Percentiles rank a stretch among this genome's conserved stretches.
These are phyloP conservation scores for Vitellaria paradoxa DNA, from an alignment of 179 eudicot species.

Conservation along the genomic window DNA sequence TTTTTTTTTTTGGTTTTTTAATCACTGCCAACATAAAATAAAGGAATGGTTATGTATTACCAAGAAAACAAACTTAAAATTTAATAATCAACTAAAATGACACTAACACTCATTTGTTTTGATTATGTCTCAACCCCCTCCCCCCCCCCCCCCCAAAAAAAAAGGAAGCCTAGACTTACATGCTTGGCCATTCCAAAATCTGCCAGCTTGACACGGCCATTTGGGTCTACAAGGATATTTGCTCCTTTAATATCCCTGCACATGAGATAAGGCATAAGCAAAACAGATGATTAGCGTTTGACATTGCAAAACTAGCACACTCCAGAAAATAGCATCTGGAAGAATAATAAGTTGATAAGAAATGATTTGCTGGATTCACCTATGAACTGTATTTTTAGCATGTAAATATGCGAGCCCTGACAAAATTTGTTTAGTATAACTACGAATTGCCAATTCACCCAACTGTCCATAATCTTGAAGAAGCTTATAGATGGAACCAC, in stretches of 20 bases:
- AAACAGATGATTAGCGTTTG: neutral
- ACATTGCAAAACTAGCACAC: neutral
- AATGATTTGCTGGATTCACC: conserved; percentile 40
- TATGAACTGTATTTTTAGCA: conserved; percentile 79
- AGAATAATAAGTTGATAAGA: neutral
- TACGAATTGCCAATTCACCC: conserved; percentile 87
- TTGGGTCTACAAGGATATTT: conserved; percentile 92
- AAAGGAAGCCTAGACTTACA: conserved; percentile 45
- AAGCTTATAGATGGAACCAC: conserved; percentile 91
- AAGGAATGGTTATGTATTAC: neutral
- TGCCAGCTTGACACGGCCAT: conserved; percentile 88
- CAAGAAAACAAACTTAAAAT: neutral
- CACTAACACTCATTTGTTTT: neutral
- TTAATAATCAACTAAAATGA: conserved; percentile 3
- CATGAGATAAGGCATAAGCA: conserved; percentile 12
- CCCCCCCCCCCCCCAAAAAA: too few relatives aligned
- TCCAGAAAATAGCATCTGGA: neutral
- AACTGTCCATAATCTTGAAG: conserved; percentile 92
- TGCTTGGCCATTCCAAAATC: conserved; percentile 99
- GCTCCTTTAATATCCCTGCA: conserved; percentile 98
- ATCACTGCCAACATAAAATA: neutral
- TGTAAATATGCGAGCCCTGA: conserved; percentile 93
- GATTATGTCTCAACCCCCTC: neutral
- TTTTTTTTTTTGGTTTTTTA: too few relatives aligned
- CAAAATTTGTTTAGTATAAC: conserved; percentile 83